Conservation (phyloP, 2,329 filamentous ascomycete species). For the Lasiodiplodia sp. region DNA sequence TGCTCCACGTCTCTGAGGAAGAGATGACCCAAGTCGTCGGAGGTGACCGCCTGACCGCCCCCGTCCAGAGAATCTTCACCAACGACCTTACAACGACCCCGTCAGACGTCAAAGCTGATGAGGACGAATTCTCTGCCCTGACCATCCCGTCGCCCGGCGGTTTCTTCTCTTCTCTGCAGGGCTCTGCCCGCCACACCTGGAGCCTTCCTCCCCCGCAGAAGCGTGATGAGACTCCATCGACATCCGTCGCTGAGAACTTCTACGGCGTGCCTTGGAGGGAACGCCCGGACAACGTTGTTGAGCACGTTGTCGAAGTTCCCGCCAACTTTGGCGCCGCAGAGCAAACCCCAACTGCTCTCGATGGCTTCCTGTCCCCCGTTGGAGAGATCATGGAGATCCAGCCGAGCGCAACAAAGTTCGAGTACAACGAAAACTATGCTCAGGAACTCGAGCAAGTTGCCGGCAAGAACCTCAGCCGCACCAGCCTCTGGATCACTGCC, state of each 20-base stretch:
- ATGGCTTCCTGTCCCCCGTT: conserved; percentile 52
- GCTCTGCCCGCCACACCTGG: conserved; percentile 82
- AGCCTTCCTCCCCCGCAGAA: conserved; percentile 56
- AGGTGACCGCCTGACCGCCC: not conserved
- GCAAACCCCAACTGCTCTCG: conserved; percentile 63
- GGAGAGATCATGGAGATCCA: conserved; percentile 64
- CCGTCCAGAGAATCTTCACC: conserved; percentile 21
- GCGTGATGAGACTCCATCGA: conserved; percentile 70
- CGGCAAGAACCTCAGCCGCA: conserved; percentile 80
- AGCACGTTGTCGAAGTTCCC: conserved; percentile 30
- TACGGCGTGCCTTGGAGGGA: conserved; percentile 80
- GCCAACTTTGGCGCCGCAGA: conserved; percentile 21
- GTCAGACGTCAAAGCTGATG: conserved; percentile 8
- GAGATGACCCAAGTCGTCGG: conserved; percentile 64
- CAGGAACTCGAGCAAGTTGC: conserved; percentile 75
- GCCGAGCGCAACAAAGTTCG: conserved; percentile 70
- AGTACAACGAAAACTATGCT: conserved; percentile 79
- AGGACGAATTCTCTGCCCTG: conserved; percentile 76
- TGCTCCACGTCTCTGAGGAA: conserved; percentile 58
- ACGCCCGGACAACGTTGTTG: conserved; percentile 22
- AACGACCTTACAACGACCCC: conserved; percentile 17
- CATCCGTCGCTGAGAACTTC: conserved; percentile 89
- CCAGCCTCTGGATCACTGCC: conserved; percentile 83
- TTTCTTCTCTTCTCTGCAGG: conserved; percentile 87
- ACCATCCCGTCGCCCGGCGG: conserved; percentile 91